These are phyloP conservation scores for Rhizophagus sp. DNA, from an alignment of 192 early-diverging fungal genomes.

Conservation along the genomic window DNA sequence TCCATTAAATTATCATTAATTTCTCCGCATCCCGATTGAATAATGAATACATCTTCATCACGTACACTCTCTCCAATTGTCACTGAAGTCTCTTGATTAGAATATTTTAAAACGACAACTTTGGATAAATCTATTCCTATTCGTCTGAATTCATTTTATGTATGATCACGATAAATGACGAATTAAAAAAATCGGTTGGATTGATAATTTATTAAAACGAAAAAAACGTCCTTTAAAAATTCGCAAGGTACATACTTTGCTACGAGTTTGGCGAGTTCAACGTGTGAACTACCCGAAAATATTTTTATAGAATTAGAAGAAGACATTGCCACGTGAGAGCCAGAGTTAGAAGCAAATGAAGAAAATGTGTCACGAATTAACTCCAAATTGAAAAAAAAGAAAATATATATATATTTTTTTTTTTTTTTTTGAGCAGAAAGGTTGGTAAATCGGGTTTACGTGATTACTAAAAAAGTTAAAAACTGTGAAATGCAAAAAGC, in stretches of 20 bases:
- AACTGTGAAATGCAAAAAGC: no score
- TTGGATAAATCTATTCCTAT: conserved; percentile 92
- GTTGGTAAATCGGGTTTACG: no score
- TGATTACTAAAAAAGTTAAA: no score
- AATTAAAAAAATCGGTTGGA: background rate
- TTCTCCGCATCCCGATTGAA: conserved; percentile 93
- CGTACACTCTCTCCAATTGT: conserved; percentile 94
- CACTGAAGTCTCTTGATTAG: conserved; percentile 95
- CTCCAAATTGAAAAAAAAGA: background rate
- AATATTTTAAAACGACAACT: conserved; percentile 94
- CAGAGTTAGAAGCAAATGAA: background rate
- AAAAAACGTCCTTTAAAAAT: background rate
- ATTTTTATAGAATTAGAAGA: conserved; percentile 92
- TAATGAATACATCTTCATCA: conserved; percentile 96
- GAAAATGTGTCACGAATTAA: background rate
- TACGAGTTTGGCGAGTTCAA: conserved; percentile 86
- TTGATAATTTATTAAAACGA: background rate
- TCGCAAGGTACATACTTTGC: conserved; percentile 68
- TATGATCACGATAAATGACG: background rate
- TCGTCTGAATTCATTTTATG: conserved; percentile 56
- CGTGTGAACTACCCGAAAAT: conserved; percentile 95
- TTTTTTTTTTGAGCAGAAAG: no score
- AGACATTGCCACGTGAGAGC: conserved; percentile 47
- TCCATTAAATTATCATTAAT: conserved; percentile 99
- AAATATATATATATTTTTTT: background rate